These are phyloP conservation scores for Tieghemiomyces parasiticus DNA, from an alignment of 192 early-diverging fungal genomes.

Conservation along the genomic window DNA sequence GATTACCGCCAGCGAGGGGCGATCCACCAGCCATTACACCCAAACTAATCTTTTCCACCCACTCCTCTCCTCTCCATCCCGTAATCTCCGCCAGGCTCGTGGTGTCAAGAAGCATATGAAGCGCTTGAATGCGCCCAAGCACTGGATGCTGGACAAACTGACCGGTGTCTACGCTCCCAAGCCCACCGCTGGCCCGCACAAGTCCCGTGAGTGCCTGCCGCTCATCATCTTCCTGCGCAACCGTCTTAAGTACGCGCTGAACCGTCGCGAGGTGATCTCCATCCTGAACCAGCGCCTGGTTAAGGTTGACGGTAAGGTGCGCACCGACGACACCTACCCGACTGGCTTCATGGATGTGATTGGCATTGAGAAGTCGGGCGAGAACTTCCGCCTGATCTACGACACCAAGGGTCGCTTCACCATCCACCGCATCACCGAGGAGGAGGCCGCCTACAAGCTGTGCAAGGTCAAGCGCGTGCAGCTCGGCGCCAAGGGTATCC, in stretches of 20 bases:
- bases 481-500: slow-evolving; percentile 90
- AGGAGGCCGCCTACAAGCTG: slow-evolving; percentile 99
- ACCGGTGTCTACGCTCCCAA: slow-evolving; percentile 91
- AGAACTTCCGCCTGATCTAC: slow-evolving; percentile 99
- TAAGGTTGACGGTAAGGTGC: slow-evolving; percentile 98
- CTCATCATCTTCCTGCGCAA: slow-evolving; percentile 97
- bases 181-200: slow-evolving; percentile 97
- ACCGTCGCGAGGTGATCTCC: slow-evolving; percentile 85
- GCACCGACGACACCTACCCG: slow-evolving; percentile 92
- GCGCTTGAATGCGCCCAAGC: slow-evolving; percentile 95
- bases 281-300: slow-evolving; percentile 98
- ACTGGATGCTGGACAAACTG: slow-evolving; percentile 99
- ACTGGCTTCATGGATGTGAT: slow-evolving; percentile 86
- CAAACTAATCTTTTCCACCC: neutral
- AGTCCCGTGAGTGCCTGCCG: slow-evolving; percentile 97
- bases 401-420: slow-evolving; percentile 99
- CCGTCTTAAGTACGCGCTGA: slow-evolving; percentile 98
- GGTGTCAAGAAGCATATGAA: slow-evolving; percentile 99
- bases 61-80: neutral
- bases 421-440: slow-evolving; percentile 95
- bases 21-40: too few species aligned
- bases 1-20: too few species aligned
- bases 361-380: slow-evolving; percentile 62
- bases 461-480: slow-evolving; percentile 95
- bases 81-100: slow-evolving; percentile 38